phyloP scores from a whole-genome alignment of 2,329 filamentous ascomycete genomes.

The Fusarium multiceps region DNA sequence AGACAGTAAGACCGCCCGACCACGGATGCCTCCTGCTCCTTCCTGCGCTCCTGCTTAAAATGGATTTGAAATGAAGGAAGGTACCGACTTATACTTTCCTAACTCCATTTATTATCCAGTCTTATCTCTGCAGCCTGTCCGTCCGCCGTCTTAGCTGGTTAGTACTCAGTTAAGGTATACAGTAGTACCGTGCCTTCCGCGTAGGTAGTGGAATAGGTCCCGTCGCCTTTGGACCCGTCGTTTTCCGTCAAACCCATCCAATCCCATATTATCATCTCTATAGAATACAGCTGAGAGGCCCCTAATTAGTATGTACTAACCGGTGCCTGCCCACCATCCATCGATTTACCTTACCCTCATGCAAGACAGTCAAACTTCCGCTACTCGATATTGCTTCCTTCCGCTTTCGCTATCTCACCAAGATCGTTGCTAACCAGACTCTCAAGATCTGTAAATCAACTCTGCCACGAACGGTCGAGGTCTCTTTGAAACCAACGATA shows the following conservation, averaged over 20 bases:
- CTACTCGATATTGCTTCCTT: slow-evolving; percentile 23
- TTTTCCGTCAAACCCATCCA: not conserved
- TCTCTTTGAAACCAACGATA: slow-evolving; percentile 34
- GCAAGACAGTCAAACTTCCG: slow-evolving; percentile 14
- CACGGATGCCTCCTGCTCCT: slow-evolving; percentile 3
- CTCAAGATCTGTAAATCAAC: slow-evolving; percentile 18
- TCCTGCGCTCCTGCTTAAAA: not conserved
- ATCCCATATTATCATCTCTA: not conserved
- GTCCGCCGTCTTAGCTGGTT: not conserved
- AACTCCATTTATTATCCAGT: slow-evolving; percentile 2
- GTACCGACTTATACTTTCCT: slow-evolving; percentile 29
- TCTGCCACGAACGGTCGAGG: slow-evolving; percentile 36
- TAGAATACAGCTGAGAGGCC: not conserved
- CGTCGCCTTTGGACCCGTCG: not conserved
- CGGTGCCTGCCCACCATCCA: not conserved
- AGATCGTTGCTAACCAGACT: slow-evolving; percentile 15
- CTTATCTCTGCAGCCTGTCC: not conserved
- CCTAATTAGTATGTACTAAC: not conserved
- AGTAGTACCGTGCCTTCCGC: not conserved
- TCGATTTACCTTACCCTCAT: not conserved
- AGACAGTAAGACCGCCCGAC: not conserved
- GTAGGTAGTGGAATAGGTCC: not conserved
- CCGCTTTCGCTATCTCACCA: slow-evolving; percentile 19
- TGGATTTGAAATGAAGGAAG: slow-evolving; percentile 6
- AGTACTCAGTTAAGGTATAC: not conserved